Evolutionary conservation across 805 yeast species (phyloP), one percentile per base, ranked within the genome.

Genomic region (Metschnikowia shivogae): DNA sequence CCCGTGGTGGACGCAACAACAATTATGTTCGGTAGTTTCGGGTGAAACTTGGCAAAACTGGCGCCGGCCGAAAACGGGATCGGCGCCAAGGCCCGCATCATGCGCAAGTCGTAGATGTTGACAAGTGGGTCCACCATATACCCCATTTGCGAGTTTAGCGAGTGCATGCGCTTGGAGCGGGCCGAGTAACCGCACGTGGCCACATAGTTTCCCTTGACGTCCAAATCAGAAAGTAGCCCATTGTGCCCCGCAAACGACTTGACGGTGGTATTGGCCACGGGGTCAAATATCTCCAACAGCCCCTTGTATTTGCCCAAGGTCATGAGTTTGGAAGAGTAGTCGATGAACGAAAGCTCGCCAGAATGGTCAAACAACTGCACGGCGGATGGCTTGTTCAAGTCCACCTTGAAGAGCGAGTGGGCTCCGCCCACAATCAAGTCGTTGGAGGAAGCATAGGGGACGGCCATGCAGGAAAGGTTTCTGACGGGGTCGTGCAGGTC

Each of bases 51-150:
- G 1, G 85, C 93, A 59, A 77, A 86, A 8, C 86, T 75, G 0
- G 98, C 97, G 10, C 97, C 97, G 0, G 89, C 84, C 0, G 93
- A 89, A 57, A 89, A 89, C 4, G 97, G 80, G 6, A 92, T 73
- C 3, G 97, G 97, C 0, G 95, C 72, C 44, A 83, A 64, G 1
- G 89, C 76, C 42, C 78, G 76, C 78, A 86, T 71, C 46, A 81
- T 77, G 49, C 95, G 75, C 27, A 88, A 62, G 62, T 93, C 98
- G 61, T 80, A 89, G 17, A 89, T 81, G 53, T 83, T 83, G 17
- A 92, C 89, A 49, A 92, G 73, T 0, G 96, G 92, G 59, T 93
- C 98, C 22, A 64, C 70, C 46, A 70, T 56, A 41, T 53, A 64
- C 41, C 64, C 70, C 24, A 46, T 11, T 32, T 34, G 12, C 45